These are phyloP conservation scores for Wickerhamomyces bovis DNA, from an alignment of 805 yeast genomes.

Conservation along the genomic window DNA sequence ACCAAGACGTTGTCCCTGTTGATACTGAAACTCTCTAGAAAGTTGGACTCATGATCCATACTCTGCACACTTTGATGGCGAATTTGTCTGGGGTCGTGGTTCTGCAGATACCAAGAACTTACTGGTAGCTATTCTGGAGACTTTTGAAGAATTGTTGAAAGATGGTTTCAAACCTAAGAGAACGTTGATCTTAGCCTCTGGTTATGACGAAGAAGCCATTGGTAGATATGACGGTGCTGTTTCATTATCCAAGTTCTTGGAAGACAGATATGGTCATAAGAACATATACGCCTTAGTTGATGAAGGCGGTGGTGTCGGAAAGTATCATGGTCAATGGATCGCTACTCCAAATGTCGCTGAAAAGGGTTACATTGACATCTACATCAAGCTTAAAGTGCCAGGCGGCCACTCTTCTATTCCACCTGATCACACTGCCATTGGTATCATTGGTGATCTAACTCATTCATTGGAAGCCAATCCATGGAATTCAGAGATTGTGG, in stretches of 20 bases:
- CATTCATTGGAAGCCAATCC: constrained; percentile 51
- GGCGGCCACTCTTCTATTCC: constrained; percentile 81
- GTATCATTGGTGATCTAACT: constrained; percentile 56
- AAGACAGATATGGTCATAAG: constrained; percentile 50
- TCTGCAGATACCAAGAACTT: constrained; percentile 66
- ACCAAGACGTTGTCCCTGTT: constrained; percentile 82
- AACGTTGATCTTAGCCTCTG: constrained; percentile 57
- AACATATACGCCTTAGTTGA: constrained; percentile 58
- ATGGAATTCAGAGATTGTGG: constrained; percentile 34
- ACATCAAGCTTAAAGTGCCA: constrained; percentile 44
- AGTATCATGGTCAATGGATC: constrained; percentile 34
- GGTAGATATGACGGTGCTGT: constrained; percentile 56
- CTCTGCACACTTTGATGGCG: constrained; percentile 59
- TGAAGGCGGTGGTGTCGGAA: constrained; percentile 42
- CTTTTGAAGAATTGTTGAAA: constrained; percentile 46
- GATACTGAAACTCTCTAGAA: constrained; percentile 49
- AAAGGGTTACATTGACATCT: constrained; percentile 53
- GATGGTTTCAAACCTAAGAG: constrained; percentile 50
- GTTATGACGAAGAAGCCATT: constrained; percentile 72
- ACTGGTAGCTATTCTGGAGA: constrained; percentile 57
- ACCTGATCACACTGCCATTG: constrained; percentile 76
- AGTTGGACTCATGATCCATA: constrained; percentile 70
- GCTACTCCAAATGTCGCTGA: constrained; percentile 55
- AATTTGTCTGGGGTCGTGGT: constrained; percentile 66
- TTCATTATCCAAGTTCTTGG: constrained; percentile 38